phyloP scores from a whole-genome alignment of 495 filamentous ascomycete genomes.

The Saxophila tyrrhenica region DNA sequence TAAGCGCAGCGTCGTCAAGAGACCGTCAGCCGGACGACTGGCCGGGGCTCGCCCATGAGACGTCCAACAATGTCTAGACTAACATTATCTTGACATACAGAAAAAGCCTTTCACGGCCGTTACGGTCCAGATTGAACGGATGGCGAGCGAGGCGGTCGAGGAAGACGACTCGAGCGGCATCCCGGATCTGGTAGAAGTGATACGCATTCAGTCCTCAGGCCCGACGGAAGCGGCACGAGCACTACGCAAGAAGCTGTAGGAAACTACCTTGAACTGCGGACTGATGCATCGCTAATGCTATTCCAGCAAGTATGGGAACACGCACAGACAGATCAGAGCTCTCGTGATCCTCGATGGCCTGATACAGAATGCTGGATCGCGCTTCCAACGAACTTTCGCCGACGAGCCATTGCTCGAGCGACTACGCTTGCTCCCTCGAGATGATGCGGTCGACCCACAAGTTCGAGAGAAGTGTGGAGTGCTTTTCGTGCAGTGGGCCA shows the following conservation, averaged over 20 bases:
- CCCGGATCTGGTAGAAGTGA: constrained; percentile 84
- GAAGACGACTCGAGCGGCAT: constrained; percentile 87
- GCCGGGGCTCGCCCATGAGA: too few species aligned
- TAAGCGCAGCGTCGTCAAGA: too few species aligned
- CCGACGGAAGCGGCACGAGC: constrained; percentile 86
- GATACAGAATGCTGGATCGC: constrained; percentile 84
- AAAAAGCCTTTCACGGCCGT: constrained; percentile 92
- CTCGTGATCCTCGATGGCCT: constrained; percentile 85
- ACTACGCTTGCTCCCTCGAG: constrained; percentile 74
- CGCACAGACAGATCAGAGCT: constrained; percentile 83
- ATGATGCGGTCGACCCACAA: constrained; percentile 69
- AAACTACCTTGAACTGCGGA: not conserved
- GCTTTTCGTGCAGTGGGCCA: constrained; percentile 80
- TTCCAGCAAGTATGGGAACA: constrained; percentile 77
- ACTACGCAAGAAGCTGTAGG: constrained; percentile 88
- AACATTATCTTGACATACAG: constrained; percentile 31
- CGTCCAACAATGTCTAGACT: too few species aligned
- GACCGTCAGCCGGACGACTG: too few species aligned
- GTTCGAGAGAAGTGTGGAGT: constrained; percentile 78
- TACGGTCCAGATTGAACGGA: constrained; percentile 83
- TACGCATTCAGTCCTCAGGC: constrained; percentile 78
- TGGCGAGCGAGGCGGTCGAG: constrained; percentile 81
- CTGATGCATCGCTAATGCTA: constrained; percentile 3
- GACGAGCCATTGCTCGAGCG: constrained; percentile 93
- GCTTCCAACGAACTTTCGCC: constrained; percentile 77